Conservation (phyloP, 2,329 filamentous ascomycete genomes). For the Macrophomina phaseolina region DNA sequence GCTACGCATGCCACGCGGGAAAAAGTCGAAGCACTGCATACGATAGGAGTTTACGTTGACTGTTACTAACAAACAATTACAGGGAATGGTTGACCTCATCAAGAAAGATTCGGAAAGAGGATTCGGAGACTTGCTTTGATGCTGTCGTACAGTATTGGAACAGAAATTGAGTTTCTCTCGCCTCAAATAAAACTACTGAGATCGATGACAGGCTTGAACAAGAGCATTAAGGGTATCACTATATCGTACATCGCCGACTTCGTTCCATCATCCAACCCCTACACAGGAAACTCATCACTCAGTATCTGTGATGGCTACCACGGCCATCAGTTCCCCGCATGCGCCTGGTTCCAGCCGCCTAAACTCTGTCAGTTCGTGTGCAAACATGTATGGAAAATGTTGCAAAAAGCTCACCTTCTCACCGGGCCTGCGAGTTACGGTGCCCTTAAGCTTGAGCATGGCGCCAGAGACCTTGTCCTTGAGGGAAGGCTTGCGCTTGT, state of each 20-base stretch:
- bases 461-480: slow-evolving; percentile 81
- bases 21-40: too few relatives aligned
- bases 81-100: slow-evolving; percentile 96
- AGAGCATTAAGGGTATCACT: slow-evolving; percentile 24
- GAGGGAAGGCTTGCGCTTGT: slow-evolving; percentile 70
- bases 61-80: slow-evolving; percentile 28
- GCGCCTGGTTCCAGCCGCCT: slow-evolving; percentile 75
- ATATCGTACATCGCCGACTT: slow-evolving; percentile 17
- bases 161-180: background rate
- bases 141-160: background rate
- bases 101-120: slow-evolving; percentile 92
- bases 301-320: slow-evolving; percentile 24
- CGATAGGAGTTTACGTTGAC: background rate
- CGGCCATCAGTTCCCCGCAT: slow-evolving; percentile 75
- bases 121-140: slow-evolving; percentile 80
- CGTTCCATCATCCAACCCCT: background rate
- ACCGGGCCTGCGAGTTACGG: slow-evolving; percentile 70
- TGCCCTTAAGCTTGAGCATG: slow-evolving; percentile 74
- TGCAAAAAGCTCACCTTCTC: slow-evolving; percentile 61
- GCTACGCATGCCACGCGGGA: too few relatives aligned
- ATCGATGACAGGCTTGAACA: background rate
- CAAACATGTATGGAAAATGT: background rate
- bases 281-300: background rate
- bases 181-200: background rate
- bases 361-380: slow-evolving; percentile 17